Evolutionary conservation across 2,329 filamentous ascomycete genomes (phyloP).

Genomic region (Ophiostoma sp.): DNA sequence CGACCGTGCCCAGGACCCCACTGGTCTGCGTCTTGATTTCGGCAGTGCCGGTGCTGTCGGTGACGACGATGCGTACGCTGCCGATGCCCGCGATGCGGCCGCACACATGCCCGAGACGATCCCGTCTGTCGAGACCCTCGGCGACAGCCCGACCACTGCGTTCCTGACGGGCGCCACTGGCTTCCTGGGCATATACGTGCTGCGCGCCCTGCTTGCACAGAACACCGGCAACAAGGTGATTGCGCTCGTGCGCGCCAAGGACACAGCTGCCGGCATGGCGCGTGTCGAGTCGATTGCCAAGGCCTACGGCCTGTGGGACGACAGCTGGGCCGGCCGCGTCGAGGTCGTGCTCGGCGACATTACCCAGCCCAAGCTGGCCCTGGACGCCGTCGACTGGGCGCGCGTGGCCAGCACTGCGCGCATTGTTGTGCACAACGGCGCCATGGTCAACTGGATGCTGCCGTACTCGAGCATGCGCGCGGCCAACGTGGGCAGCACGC

Average conservation of each 20-base stretch:
- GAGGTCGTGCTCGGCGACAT: constrained; percentile 69
- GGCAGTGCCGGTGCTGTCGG: constrained; percentile 17
- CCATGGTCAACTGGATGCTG: constrained; percentile 74
- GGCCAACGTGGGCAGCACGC: constrained; percentile 74
- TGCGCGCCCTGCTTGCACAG: constrained; percentile 67
- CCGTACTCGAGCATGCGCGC: constrained; percentile 66
- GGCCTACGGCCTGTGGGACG: constrained; percentile 75
- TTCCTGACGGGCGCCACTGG: constrained; percentile 88
- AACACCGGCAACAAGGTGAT: constrained; percentile 57
- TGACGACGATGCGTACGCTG: constrained; percentile 27
- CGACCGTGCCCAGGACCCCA: constrained; percentile 28
- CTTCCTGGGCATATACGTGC: constrained; percentile 77
- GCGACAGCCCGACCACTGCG: constrained; percentile 47
- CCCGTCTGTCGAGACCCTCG: constrained; percentile 14
- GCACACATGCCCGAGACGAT: constrained; percentile 30
- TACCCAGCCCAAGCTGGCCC: constrained; percentile 64
- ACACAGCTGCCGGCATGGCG: constrained; percentile 43
- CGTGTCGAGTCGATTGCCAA: constrained; percentile 44
- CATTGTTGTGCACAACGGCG: constrained; percentile 76
- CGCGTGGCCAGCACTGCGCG: constrained; percentile 62
- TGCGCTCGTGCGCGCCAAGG: constrained; percentile 68
- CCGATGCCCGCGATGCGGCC: constrained; percentile 21
- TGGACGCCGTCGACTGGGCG: constrained; percentile 63
- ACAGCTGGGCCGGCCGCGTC: constrained; percentile 43
- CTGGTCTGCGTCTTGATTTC: constrained; percentile 25